Base-by-base conservation (phyloP, 2,329 filamentous ascomycete genomes). In the Calonectria hongkongensis region DNA sequence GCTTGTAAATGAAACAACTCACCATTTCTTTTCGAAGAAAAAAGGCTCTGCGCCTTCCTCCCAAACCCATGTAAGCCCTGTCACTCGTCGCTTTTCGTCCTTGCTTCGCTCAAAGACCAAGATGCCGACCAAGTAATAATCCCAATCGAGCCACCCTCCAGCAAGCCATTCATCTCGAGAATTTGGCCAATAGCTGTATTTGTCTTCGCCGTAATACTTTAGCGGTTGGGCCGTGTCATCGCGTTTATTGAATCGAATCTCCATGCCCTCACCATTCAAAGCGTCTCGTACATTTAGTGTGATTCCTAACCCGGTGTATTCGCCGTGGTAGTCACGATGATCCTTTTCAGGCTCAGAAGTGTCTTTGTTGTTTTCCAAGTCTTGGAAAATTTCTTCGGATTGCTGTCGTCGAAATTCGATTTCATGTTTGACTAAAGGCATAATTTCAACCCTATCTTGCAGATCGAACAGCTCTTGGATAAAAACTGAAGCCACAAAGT, bases 151-250 rank as follows among this genome's bases (percentile, higher is more conserved):
- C 58, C 58, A 63, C 2, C 58, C 58, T 3, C 25, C 41, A 27
- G 30, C 30, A 7, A 63, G 58, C 58, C 58, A 63, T 33, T 63
- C 58, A 25, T 63, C 58, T 33, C 58, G 39, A 33, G 58, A 63
- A 6, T 13, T 33, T 15, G 39, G 58, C 58, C 58, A 63, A 10
- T 45, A 63, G 41, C 58, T 63, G 41, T 63, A 63, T 25, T 63
- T n/a, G 9, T 63, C 27, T 2, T 63, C 47, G 27, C 58, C 58
- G 18, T 45, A 33, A 27, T 47, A 12, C 16, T 63, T 47, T 13
- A 63, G 6, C 12, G 58, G 58, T 18, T 63, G 58, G 3, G 16
- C n/a, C 30, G 41, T 47, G 12, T 63, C 58, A 13, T 47, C 18
- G 16, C 16, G 56, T 3, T 18, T 3, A 21, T 63, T 47, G 9